Base-by-base conservation (phyloP, 768 basidiomycete species). In the Lentinula edodes region DNA sequence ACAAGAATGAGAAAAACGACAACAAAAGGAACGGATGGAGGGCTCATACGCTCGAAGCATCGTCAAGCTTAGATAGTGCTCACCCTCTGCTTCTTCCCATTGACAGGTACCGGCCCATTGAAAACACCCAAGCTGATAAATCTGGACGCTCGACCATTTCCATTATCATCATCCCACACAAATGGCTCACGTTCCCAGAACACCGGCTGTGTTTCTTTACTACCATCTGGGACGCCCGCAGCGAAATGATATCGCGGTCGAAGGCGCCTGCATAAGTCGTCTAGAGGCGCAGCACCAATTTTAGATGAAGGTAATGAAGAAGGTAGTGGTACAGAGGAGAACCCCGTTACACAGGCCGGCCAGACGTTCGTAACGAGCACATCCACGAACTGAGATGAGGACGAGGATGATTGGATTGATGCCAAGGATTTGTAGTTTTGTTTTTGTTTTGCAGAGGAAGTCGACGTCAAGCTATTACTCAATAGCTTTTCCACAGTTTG, bases 141-240 rank as follows among this genome's bases (percentile, higher is more conserved):
- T 42, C 94, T 80, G 35, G 88, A 85, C 43, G 90, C 75, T 36
- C 92, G 82, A 18, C 79, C 82, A 32, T 34, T 52, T 35, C 88
- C 86, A 43, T 34, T 52, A 12, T 88, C 86, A 39, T 87, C 87
- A 46, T 85, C 83, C 95, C 95, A 98, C 4, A 83, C 71, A 70
- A 88, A 96, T 0, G 97, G 95, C 62, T 98, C 95, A 57, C 95
- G 79, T 72, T 99, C 97, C 95, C 95, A 98, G 71, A 97, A 99
- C 58, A 80, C 82, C 0, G 90, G 80, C 13, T 83, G 82, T n/a
- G 78, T 74, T 0, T 86, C 85, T 28, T 41, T 41, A 41, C 28
- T 12, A 8, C 18, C 46, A 12, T 7, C 23, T 48, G 46, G 46
- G 13, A 83, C 85, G 8, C 79, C 79, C 53, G 83, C 82, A 20